Conservation (phyloP, 257 asterid genomes). For the Fraxinus anomala region DNA sequence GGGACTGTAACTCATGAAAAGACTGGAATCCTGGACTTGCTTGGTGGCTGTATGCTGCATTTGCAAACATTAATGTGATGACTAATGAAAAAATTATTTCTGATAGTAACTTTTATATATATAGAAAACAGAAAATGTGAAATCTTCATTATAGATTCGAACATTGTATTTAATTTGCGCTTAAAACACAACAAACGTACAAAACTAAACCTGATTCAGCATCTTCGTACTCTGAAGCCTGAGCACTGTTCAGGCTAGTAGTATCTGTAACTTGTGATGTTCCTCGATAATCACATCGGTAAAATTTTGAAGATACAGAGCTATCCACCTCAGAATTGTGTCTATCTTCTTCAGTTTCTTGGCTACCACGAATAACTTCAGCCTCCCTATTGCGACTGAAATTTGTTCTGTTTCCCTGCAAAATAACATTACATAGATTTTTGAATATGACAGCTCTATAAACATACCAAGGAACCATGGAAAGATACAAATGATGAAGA, state of each 20-base stretch:
- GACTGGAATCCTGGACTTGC: slow-evolving; percentile 60
- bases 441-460: slow-evolving; percentile 14
- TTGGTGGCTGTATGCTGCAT: slow-evolving; percentile 71
- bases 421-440: slow-evolving; percentile 28
- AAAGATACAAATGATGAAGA: not conserved
- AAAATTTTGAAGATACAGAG: slow-evolving; percentile 55
- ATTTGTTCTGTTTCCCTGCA: slow-evolving; percentile 73
- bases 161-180: not conserved
- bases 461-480: not conserved
- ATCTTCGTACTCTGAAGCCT: slow-evolving; percentile 83
- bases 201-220: slow-evolving; percentile 81
- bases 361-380: slow-evolving; percentile 47
- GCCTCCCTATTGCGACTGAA: slow-evolving; percentile 57
- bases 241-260: slow-evolving; percentile 65
- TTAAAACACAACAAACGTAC: slow-evolving; percentile 19
- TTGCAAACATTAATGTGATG: slow-evolving; percentile 21
- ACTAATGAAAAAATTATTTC: slow-evolving; percentile 15
- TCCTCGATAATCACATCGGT: slow-evolving; percentile 61
- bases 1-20: slow-evolving; percentile 44
- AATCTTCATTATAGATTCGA: slow-evolving; percentile 5
- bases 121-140: slow-evolving; percentile 12
- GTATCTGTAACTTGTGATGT: slow-evolving; percentile 72
- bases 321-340: slow-evolving; percentile 56
- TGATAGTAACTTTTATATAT: slow-evolving; percentile 1
- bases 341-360: slow-evolving; percentile 46